phyloP scores from a whole-genome alignment of 441 rosid species.

The Cnidoscolus chayamansa region DNA sequence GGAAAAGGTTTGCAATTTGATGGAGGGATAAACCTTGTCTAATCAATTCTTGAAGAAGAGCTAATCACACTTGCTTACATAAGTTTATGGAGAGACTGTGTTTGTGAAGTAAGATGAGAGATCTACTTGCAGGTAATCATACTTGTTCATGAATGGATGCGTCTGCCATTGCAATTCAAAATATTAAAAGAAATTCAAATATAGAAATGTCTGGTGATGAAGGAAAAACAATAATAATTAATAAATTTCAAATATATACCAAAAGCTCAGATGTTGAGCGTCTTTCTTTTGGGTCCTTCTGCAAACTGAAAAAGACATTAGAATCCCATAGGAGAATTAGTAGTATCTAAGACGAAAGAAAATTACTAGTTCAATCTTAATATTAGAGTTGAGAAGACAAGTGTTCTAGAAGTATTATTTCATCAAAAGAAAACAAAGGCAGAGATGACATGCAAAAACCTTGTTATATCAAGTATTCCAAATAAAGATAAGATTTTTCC shows the following conservation, averaged over 20 bases:
- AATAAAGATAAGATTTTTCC: neutral
- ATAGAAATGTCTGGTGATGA: neutral
- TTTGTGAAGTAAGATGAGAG: constrained; percentile 1
- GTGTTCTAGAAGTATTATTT: constrained; percentile 3
- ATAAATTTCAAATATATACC: constrained; percentile 38
- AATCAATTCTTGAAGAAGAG: too few relatives aligned
- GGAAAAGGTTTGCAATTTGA: too few relatives aligned
- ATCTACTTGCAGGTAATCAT: neutral
- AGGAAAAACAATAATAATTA: neutral
- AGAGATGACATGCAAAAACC: neutral
- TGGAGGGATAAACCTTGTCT: too few relatives aligned
- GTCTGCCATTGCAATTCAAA: too few relatives aligned
- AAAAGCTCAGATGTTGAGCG: constrained; percentile 69
- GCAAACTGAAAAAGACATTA: constrained; percentile 54
- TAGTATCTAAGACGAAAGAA: neutral
- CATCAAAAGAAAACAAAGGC: constrained; percentile 1
- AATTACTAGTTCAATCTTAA: neutral
- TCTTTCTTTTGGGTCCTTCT: constrained; percentile 66
- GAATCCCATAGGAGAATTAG: constrained; percentile 17
- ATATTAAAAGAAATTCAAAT: neutral
- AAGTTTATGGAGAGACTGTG: neutral
- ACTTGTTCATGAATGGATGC: neutral
- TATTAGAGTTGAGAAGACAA: neutral
- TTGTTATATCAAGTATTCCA: neutral
- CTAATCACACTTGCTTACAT: neutral